These are phyloP conservation scores for Amanita exitialis DNA, from an alignment of 768 basidiomycete genomes.

Conservation along the genomic window DNA sequence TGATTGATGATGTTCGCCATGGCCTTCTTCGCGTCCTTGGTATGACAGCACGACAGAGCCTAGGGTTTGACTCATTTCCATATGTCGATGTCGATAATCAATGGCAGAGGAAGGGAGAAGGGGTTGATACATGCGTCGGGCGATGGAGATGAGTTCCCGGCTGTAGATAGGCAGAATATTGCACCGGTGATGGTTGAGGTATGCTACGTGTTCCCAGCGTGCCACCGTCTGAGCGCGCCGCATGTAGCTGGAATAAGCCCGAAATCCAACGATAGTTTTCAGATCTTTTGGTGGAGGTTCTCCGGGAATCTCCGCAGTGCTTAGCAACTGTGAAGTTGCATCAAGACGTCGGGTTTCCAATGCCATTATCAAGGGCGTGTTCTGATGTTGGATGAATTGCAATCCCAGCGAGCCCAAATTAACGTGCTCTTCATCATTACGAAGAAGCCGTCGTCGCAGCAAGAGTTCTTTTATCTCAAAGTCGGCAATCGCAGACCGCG, in stretches of 20 bases:
- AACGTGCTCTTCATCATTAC: slow-evolving; percentile 38
- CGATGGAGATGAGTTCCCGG: slow-evolving; percentile 33
- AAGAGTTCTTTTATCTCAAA: slow-evolving; percentile 85
- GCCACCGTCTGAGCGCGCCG: slow-evolving; percentile 40
- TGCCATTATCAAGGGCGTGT: slow-evolving; percentile 42
- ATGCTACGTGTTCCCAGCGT: slow-evolving; percentile 61
- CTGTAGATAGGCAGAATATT: slow-evolving; percentile 33
- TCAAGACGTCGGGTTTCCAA: slow-evolving; percentile 46
- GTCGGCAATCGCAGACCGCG: slow-evolving; percentile 66
- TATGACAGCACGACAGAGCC: slow-evolving; percentile 57
- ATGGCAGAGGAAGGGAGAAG: slow-evolving; percentile 43
- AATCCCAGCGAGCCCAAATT: slow-evolving; percentile 61
- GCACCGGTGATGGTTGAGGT: slow-evolving; percentile 71
- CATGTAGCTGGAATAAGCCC: slow-evolving; percentile 36
- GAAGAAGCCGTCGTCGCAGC: slow-evolving; percentile 62
- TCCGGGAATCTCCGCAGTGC: slow-evolving; percentile 42
- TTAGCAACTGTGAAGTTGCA: slow-evolving; percentile 44
- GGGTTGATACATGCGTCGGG: slow-evolving; percentile 27
- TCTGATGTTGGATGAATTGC: slow-evolving; percentile 47
- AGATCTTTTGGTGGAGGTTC: slow-evolving; percentile 66
- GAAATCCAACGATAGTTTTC: slow-evolving; percentile 68
- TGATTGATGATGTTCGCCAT: slow-evolving; percentile 44
- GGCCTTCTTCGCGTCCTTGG: slow-evolving; percentile 41
- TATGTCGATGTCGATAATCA: slow-evolving; percentile 24
- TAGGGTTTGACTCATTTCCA: slow-evolving; percentile 31